Evolutionary conservation across 768 basidiomycete species (phyloP), one percentile per base, ranked within the genome.

Genomic region (Amanita rubescens): DNA sequence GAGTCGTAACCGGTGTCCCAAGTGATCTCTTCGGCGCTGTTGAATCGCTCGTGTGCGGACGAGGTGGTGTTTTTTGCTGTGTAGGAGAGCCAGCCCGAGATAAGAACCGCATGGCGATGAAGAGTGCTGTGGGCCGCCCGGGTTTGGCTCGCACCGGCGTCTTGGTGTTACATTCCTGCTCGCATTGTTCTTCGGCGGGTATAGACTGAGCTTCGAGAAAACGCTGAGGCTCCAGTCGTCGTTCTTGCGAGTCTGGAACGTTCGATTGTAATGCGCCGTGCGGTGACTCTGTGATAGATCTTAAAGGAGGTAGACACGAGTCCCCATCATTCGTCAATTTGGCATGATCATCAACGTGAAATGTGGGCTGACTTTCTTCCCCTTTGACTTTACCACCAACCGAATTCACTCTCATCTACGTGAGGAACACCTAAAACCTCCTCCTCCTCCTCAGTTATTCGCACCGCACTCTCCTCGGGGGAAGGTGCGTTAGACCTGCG

Each of bases 281-380:
- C 20, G n/a, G 42, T 20, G 33, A 37, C 43, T 53, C 52, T 46
- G 52, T 12, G 24, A 27, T 32, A 38, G 43, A 20, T 43, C 52
- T 46, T 46, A 32, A 53, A 38, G 51, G 15, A 38, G 41, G 22
- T 2, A 53, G 22, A 46, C 52, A 53, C 14, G 43, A 34, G 43
- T 22, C 44, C 20, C 30, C 44, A 24, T 43, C 17, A 42, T 37
- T 46, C 22, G 43, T 53, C 43, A 53, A 37, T 53, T 53, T 46
- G 15, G 43, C 43, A 53, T 22, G 32, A 27, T 53, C 43, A 46
- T 53, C 52, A 53, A 53, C 52, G 43, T 30, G n/a, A 53, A 53
- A 53, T 15, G 43, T 53, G 43, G 52, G 52, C 52, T 53, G 52
- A 53, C 52, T 53, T 53, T 53, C 52, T 12, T 46, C 52, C 27